A percentile compares a stretch with the other conserved stretches of the same genome.
These are phyloP conservation scores for Mycena epipterygia DNA, from an alignment of 768 basidiomycete species.

Conservation along the genomic window DNA sequence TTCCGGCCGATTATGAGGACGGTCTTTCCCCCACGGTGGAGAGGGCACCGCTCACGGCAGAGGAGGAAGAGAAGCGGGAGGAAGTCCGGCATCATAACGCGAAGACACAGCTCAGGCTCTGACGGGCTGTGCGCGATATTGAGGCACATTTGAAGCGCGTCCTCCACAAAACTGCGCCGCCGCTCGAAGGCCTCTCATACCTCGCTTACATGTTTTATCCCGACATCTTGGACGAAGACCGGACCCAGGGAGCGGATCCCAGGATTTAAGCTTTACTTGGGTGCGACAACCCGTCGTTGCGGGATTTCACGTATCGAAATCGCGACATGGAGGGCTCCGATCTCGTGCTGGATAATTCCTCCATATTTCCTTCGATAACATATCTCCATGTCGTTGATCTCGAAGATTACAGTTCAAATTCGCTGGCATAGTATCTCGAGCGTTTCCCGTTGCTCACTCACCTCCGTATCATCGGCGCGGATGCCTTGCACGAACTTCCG, in stretches of 20 bases:
- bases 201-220: neutral
- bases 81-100: neutral
- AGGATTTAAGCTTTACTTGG: neutral
- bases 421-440: no score
- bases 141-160: neutral
- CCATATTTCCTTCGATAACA: neutral
- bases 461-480: no score
- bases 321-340: neutral
- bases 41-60: neutral
- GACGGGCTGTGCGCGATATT: neutral
- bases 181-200: neutral
- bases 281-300: neutral
- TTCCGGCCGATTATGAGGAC: neutral
- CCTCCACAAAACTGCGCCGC: neutral
- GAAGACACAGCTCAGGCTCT: neutral
- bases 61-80: neutral
- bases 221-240: neutral
- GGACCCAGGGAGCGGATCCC: neutral
- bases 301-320: neutral
- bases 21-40: neutral
- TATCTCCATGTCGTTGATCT: neutral
- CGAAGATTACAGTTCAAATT: no score
- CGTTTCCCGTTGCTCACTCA: no score
- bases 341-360: neutral
- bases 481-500: no score